Percentiles rank a stretch among this genome's conserved stretches.
These are phyloP conservation scores for Trichosporon sp. DNA, from an alignment of 1,284 basidiomycete species.

Conservation along the genomic window DNA sequence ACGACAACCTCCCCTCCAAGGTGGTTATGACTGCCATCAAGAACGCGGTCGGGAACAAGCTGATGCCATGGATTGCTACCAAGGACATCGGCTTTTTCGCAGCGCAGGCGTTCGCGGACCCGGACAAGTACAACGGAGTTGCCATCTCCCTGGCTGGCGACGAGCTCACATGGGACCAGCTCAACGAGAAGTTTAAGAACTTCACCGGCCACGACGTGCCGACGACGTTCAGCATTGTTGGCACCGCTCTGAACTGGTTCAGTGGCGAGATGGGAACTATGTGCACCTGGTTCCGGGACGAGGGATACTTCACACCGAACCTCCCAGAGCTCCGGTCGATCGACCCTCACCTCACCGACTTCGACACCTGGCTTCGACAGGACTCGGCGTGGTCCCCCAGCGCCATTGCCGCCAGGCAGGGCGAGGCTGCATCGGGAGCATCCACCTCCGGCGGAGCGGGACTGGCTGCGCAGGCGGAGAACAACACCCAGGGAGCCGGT, in stretches of 20 bases:
- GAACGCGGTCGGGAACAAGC: slow-evolving; percentile 21
- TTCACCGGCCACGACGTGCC: slow-evolving; percentile 21
- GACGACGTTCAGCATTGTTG: slow-evolving; percentile 20
- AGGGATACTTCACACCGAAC: slow-evolving; percentile 13
- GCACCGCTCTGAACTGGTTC: neutral
- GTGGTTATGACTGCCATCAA: slow-evolving; percentile 20
- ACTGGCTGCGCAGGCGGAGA: neutral
- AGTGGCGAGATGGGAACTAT: slow-evolving; percentile 11
- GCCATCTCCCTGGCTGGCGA: slow-evolving; percentile 28
- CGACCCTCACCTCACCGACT: slow-evolving; percentile 14
- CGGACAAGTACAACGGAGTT: slow-evolving; percentile 9
- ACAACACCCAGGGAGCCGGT: neutral
- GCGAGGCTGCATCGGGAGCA: neutral
- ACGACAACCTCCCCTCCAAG: slow-evolving; percentile 19
- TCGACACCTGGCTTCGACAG: slow-evolving; percentile 12
- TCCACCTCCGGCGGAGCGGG: neutral
- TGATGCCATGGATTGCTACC: slow-evolving; percentile 24
- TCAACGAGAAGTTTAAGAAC: slow-evolving; percentile 16
- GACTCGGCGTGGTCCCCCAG: neutral
- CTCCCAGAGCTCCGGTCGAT: slow-evolving; percentile 7
- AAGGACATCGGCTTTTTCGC: slow-evolving; percentile 28
- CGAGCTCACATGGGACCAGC: slow-evolving; percentile 20
- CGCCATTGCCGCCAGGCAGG: neutral
- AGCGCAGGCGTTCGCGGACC: slow-evolving; percentile 20
- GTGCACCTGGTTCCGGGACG: slow-evolving; percentile 17